These are phyloP conservation scores for Pythium vanterpoolii DNA, from an alignment of 352 stramenopile species.

Conservation along the genomic window DNA sequence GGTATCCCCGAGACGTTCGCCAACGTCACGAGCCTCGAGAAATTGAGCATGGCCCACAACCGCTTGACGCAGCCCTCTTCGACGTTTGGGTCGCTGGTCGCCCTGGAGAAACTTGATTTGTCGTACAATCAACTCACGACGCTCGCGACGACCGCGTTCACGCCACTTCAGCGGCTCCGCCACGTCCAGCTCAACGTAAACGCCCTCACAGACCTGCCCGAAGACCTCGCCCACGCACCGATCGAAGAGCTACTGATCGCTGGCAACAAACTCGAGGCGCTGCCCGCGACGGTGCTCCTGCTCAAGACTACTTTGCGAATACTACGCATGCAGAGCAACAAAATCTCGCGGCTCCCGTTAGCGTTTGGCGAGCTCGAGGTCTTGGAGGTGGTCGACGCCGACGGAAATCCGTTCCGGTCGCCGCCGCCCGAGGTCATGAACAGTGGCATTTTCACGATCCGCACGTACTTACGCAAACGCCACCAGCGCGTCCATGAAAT, in stretches of 20 bases:
- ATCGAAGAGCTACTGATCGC: constrained; percentile 59
- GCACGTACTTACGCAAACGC: constrained; percentile 55
- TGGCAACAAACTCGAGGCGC: constrained; percentile 49
- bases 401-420: constrained; percentile 74
- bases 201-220: constrained; percentile 36
- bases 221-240: constrained; percentile 32
- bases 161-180: constrained; percentile 28
- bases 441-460: constrained; percentile 46
- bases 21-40: constrained; percentile 28
- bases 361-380: constrained; percentile 45
- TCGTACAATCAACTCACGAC: constrained; percentile 61
- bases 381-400: constrained; percentile 49
- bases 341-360: constrained; percentile 51
- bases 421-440: constrained; percentile 63
- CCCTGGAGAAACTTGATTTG: constrained; percentile 50
- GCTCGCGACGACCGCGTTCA: constrained; percentile 46
- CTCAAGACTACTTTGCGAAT: constrained; percentile 41
- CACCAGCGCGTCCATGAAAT: constrained; percentile 57
- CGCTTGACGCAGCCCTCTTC: constrained; percentile 31
- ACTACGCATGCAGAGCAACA: constrained; percentile 71
- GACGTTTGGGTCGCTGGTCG: constrained; percentile 24
- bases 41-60: constrained; percentile 58
- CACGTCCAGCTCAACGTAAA: constrained; percentile 50
- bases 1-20: constrained; percentile 37
- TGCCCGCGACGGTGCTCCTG: constrained; percentile 38